Evolutionary conservation across 495 filamentous ascomycete species (phyloP).

Genomic region (Terfezia claveryi): DNA sequence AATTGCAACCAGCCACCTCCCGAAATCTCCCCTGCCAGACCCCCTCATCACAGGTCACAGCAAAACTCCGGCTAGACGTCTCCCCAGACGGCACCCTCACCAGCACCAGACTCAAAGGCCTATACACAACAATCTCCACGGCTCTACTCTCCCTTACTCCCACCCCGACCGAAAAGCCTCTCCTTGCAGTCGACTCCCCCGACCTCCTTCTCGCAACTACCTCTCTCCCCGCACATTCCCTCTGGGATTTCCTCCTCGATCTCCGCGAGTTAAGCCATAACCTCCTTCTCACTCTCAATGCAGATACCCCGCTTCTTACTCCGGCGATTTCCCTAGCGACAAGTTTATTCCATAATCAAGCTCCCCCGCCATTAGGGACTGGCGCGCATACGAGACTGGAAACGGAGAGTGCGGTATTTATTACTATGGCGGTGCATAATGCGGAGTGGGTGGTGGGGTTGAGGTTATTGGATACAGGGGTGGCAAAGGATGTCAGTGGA

Average conservation of each 20-base stretch:
- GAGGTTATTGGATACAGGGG: constrained; percentile 57
- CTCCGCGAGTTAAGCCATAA: constrained; percentile 58
- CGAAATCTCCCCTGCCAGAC: not conserved
- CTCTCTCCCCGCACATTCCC: constrained; percentile 42
- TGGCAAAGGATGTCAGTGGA: constrained; percentile 76
- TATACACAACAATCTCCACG: not conserved
- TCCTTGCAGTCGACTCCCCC: not conserved
- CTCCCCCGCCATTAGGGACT: constrained; percentile 42
- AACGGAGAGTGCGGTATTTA: constrained; percentile 44
- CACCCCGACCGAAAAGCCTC: not conserved
- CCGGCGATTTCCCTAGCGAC: constrained; percentile 78
- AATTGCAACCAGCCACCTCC: not conserved
- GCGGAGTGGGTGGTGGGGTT: constrained; percentile 47
- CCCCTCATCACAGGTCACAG: not conserved
- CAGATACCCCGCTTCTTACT: constrained; percentile 11
- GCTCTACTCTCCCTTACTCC: not conserved
- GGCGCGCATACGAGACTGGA: constrained; percentile 35
- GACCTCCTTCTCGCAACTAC: constrained; percentile 45
- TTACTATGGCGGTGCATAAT: constrained; percentile 48
- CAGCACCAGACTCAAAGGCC: not conserved
- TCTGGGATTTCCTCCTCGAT: not conserved
- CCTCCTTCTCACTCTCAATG: constrained; percentile 38
- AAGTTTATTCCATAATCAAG: constrained; percentile 59
- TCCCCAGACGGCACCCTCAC: no score
- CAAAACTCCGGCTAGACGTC: not conserved